Evolutionary conservation across 441 rosid species (phyloP).

Genomic region (Adansonia gregorii): DNA sequence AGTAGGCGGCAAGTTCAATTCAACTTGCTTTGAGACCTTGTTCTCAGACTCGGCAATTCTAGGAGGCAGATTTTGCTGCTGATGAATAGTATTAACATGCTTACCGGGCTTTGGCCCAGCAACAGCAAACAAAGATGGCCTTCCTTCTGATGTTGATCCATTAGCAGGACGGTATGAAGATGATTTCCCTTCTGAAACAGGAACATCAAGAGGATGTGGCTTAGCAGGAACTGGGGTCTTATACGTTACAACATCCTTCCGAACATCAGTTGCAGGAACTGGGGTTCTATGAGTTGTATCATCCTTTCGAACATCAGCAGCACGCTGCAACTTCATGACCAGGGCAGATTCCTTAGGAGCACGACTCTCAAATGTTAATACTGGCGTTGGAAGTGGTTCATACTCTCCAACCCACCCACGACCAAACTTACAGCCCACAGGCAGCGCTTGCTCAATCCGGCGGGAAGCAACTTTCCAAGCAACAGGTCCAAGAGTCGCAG

Average conservation of each 20-base stretch:
- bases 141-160: constrained; percentile 48
- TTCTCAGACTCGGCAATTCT: constrained; percentile 45
- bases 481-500: constrained; percentile 16
- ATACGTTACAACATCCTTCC: constrained; percentile 39
- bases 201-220: constrained; percentile 36
- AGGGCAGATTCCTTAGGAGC: constrained; percentile 45
- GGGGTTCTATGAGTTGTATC: constrained; percentile 39
- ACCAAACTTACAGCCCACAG: constrained; percentile 85
- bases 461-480: constrained; percentile 18
- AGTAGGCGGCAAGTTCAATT: constrained; percentile 73
- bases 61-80: constrained; percentile 46
- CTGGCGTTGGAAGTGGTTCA: constrained; percentile 85
- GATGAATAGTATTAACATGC: constrained; percentile 36
- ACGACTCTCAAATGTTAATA: constrained; percentile 58
- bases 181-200: constrained; percentile 43
- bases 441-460: constrained; percentile 66
- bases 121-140: constrained; percentile 40
- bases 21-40: constrained; percentile 67
- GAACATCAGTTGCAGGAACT: constrained; percentile 37
- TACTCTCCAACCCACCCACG: constrained; percentile 99
- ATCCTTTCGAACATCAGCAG: constrained; percentile 39
- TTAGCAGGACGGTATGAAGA: constrained; percentile 39
- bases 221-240: constrained; percentile 39
- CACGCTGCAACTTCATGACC: constrained; percentile 40
- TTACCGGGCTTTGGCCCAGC: constrained; percentile 37